Conservation (phyloP, 371 early-diverging fungal genomes). For the Rhizomucor miehei region DNA sequence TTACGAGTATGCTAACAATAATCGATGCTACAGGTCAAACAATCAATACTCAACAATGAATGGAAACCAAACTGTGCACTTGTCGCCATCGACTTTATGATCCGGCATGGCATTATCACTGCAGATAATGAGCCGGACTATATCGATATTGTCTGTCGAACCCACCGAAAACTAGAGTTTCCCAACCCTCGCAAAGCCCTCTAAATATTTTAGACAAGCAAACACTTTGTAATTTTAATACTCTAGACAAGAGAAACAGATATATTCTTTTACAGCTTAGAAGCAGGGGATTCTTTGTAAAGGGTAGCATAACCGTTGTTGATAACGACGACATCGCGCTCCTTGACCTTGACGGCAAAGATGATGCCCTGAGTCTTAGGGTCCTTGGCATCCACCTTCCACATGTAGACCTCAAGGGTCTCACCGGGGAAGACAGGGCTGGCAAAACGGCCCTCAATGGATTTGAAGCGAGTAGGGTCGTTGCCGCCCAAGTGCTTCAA, state of each 20-base stretch:
- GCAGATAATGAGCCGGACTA: conserved; percentile 84
- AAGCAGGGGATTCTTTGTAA: conserved; percentile 21
- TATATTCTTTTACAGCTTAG: conserved; percentile 45
- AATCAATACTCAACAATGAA: conserved; percentile 55
- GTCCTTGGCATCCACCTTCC: conserved; percentile 55
- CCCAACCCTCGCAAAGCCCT: conserved; percentile 54
- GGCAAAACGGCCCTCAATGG: conserved; percentile 66
- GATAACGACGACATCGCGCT: conserved; percentile 30
- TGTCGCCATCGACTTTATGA: conserved; percentile 82
- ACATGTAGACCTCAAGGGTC: conserved; percentile 66
- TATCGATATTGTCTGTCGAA: conserved; percentile 60
- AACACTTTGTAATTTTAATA: background rate
- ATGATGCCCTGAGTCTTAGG: conserved; percentile 23
- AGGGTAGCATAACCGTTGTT: conserved; percentile 30
- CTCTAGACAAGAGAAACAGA: too few relatives aligned
- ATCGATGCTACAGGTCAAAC: conserved; percentile 30
- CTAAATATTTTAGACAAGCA: background rate
- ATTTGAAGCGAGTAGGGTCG: conserved; percentile 56
- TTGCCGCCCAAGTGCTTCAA: conserved; percentile 54
- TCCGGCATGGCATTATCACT: conserved; percentile 71
- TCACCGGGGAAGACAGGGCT: conserved; percentile 76
- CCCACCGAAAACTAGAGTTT: conserved; percentile 67
- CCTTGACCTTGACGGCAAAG: conserved; percentile 32
- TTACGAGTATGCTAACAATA: background rate
- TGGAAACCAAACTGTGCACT: conserved; percentile 91